Percentiles rank a stretch among this genome's conserved stretches.
phyloP scores from a whole-genome alignment of 225 moss, liverwort and hornwort species.

The Sphagnum tenellum region DNA sequence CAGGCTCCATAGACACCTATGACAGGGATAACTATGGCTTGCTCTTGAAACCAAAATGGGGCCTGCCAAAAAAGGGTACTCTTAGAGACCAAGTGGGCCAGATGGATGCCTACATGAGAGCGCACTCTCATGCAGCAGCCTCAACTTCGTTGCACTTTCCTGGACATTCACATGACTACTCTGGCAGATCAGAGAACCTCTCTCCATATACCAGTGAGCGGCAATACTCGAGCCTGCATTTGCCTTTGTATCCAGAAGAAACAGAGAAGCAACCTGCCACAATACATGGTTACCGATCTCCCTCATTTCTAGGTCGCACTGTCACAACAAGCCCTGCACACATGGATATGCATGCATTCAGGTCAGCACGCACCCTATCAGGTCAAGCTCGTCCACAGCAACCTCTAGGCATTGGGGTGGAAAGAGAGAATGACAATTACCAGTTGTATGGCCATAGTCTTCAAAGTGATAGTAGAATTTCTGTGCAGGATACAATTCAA shows the following conservation, averaged over 20 bases:
- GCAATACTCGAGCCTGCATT: constrained; percentile 63
- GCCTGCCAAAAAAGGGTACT: not conserved
- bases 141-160: constrained; percentile 46
- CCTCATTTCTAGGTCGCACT: constrained; percentile 48
- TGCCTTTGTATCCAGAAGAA: constrained; percentile 45
- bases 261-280: constrained; percentile 69
- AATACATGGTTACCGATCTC: constrained; percentile 67
- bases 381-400: constrained; percentile 29
- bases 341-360: constrained; percentile 26
- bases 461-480: too few relatives aligned
- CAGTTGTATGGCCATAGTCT: constrained; percentile 9
- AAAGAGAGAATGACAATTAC: constrained; percentile 24
- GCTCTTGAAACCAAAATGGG: too few relatives aligned
- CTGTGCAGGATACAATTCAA: too few relatives aligned
- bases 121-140: constrained; percentile 44
- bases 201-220: constrained; percentile 41
- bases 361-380: constrained; percentile 26
- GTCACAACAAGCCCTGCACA: constrained; percentile 19
- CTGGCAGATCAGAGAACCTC: constrained; percentile 17
- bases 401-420: constrained; percentile 26
- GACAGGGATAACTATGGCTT: constrained; percentile 9
- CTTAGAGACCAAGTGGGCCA: constrained; percentile 34
- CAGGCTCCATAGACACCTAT: constrained; percentile 11
- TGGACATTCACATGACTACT: constrained; percentile 19
- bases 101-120: constrained; percentile 47